Conservation (phyloP, 371 early-diverging fungal species). For the Sanchytrium tribonematis region DNA sequence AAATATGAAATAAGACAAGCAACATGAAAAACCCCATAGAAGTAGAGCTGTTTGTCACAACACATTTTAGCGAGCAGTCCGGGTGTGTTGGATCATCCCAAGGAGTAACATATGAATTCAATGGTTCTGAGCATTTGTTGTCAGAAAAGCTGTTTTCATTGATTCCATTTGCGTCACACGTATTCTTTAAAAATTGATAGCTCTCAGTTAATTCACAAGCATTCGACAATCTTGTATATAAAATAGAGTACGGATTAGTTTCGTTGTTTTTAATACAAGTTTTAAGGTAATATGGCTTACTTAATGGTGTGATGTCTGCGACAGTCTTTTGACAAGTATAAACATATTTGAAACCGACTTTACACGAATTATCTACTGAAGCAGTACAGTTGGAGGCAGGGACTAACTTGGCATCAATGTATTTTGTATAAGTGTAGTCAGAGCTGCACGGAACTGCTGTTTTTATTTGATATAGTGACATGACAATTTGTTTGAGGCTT, state of each 20-base stretch:
- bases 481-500: not conserved
- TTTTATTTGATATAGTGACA: not conserved
- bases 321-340: not conserved
- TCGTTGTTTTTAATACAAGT: not conserved
- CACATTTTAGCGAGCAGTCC: not conserved
- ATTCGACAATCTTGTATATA: not conserved
- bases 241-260: not conserved
- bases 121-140: not conserved
- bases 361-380: not conserved
- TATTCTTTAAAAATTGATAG: not conserved
- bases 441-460: not conserved
- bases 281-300: not conserved
- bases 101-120: not conserved
- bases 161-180: not conserved
- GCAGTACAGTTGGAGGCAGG: not conserved
- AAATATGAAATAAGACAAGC: no score
- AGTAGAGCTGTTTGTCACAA: not conserved
- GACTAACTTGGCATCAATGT: not conserved
- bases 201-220: not conserved
- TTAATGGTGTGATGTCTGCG: not conserved
- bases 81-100: not conserved
- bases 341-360: not conserved
- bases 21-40: no score
- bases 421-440: not conserved
- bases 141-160: not conserved